Conservation (phyloP, 805 yeast genomes). For the Spathaspora hagerdaliae region DNA sequence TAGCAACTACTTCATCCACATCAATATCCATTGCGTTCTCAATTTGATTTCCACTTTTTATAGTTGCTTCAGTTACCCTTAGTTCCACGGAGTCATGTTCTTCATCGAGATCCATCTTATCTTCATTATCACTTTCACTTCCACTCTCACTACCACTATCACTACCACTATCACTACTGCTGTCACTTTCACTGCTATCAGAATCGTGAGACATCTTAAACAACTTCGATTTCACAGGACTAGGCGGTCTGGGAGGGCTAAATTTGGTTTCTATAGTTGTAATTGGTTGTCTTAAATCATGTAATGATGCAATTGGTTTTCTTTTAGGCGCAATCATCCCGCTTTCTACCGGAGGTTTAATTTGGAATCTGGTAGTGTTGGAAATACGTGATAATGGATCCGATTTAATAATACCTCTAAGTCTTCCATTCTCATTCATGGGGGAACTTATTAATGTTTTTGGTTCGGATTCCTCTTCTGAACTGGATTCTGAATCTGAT, state of each 20-base stretch:
- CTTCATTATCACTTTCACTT: not conserved
- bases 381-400: too few relatives aligned
- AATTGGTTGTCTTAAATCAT: slow-evolving; percentile 6
- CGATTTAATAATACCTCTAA: too few relatives aligned
- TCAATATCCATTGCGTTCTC: not conserved
- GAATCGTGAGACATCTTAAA: not conserved
- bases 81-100: not conserved
- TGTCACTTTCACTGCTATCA: not conserved
- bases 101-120: not conserved
- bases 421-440: too few relatives aligned
- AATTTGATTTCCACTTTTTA: too few relatives aligned
- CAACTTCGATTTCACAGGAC: not conserved
- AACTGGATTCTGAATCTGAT: not conserved
- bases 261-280: slow-evolving; percentile 8
- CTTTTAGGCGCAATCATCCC: not conserved
- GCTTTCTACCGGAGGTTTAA: too few relatives aligned
- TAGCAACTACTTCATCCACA: not conserved
- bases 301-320: slow-evolving; percentile 1
- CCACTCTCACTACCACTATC: not conserved
- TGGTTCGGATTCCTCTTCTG: not conserved
- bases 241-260: not conserved
- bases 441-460: too few relatives aligned
- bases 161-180: not conserved
- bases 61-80: not conserved
- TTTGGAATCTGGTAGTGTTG: too few relatives aligned